Base-by-base conservation (phyloP, 78 protist species). In the Monosiga brevicollis region DNA sequence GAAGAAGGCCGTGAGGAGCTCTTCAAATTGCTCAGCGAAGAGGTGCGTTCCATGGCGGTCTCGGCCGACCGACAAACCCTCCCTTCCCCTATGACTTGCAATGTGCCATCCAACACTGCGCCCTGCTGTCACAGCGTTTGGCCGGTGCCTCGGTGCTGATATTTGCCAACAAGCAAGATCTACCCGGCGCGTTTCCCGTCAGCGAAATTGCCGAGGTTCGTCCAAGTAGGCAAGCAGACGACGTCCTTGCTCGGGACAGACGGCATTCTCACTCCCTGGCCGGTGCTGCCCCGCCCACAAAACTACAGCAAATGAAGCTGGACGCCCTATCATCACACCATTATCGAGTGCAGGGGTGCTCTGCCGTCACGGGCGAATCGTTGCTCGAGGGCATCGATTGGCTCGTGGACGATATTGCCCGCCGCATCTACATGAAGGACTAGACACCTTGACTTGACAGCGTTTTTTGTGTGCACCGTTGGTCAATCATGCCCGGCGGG, bases 91-190 rank as follows among this genome's bases (percentile, higher is more conserved):
- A n/a, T n/a, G n/a, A n/a, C n/a, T n/a, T n/a, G n/a, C n/a, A n/a
- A n/a, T n/a, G n/a, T n/a, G n/a, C n/a, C n/a, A n/a, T n/a, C n/a
- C n/a, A n/a, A n/a, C n/a, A n/a, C n/a, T n/a, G n/a, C n/a, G n/a
- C n/a, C n/a, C n/a, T n/a, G n/a, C n/a, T n/a, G n/a, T n/a, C n/a
- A 42, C 70, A 83, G 83, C 74, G 87, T 1, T 88, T 97, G 0
- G 97, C 98, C 24, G 99, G 99, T 15, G 98, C 99, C 23, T 83
- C 98, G 26, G 90, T 98, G 76, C 89, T 98, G 34, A 87, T 98
- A 39, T 89, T 98, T 39, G 98, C 98, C 42, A 98, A 98, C 87
- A 98, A 98, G 91, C 98, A 96, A 74, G 99, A 98, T 86, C 55
- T 98, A 0, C 84, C 80, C 29, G 96, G 96, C 0, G 95, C 98